phyloP scores from a whole-genome alignment of 176 grass and related monocot genomes.

The Triticum timopheevii region DNA sequence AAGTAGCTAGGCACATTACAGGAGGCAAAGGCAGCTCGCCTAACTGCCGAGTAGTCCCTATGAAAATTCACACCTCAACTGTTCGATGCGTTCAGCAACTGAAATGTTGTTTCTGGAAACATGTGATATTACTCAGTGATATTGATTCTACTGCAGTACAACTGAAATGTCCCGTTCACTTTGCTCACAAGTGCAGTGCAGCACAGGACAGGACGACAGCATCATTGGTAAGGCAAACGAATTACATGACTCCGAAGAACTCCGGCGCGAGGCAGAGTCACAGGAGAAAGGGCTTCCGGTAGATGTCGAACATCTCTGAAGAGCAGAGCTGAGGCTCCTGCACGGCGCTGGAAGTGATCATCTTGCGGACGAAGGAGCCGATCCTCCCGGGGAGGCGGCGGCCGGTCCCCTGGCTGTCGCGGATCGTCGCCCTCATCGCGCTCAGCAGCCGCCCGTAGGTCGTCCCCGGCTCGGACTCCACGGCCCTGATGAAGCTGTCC shows the following conservation, averaged over 20 bases:
- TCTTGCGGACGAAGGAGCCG: slow-evolving; percentile 64
- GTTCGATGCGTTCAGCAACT: background rate
- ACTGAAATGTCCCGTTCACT: background rate
- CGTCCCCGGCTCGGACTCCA: slow-evolving; percentile 56
- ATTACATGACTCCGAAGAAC: background rate
- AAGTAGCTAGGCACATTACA: slow-evolving; percentile 37
- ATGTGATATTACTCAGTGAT: background rate
- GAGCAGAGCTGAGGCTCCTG: slow-evolving; percentile 97
- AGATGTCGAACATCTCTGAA: slow-evolving; percentile 81
- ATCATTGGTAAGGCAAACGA: background rate
- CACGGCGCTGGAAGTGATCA: slow-evolving; percentile 43
- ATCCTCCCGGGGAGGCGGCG: slow-evolving; percentile 38
- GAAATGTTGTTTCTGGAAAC: background rate
- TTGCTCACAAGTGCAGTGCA: background rate
- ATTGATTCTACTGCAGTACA: background rate
- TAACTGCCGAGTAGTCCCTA: too few species aligned
- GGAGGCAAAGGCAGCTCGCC: background rate
- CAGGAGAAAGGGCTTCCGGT: slow-evolving; percentile 73
- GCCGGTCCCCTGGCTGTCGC: slow-evolving; percentile 32
- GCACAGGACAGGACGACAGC: background rate
- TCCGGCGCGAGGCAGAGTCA: slow-evolving; percentile 19
- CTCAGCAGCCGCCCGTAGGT: slow-evolving; percentile 76
- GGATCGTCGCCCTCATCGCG: slow-evolving; percentile 68
- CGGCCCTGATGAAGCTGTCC: slow-evolving; percentile 75
- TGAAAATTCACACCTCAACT: background rate